Evolutionary conservation across 257 asterid species (phyloP).

Genomic region (Coffea eugenioides): DNA sequence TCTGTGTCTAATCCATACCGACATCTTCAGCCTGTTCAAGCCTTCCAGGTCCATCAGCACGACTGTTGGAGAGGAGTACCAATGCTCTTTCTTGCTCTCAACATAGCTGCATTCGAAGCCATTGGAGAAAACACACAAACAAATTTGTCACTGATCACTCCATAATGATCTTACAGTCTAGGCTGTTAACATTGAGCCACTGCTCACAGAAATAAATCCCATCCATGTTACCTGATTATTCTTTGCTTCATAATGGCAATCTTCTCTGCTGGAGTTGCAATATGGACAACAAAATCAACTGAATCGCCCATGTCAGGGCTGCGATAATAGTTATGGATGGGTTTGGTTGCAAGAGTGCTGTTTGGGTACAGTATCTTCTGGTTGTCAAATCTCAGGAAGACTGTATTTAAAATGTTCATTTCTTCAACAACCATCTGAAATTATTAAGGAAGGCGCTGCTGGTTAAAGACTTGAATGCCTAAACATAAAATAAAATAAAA

Average conservation of each 20-base stretch:
- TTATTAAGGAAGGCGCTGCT: not conserved
- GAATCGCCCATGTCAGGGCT: constrained; percentile 31
- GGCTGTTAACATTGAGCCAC: not conserved
- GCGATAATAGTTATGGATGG: constrained; percentile 26
- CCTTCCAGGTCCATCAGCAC: constrained; percentile 60
- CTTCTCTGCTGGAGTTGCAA: constrained; percentile 32
- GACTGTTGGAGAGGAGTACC: constrained; percentile 68
- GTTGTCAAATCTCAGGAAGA: constrained; percentile 24
- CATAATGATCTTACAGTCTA: not conserved
- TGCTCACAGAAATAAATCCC: not conserved
- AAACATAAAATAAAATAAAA: not conserved
- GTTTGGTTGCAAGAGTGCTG: constrained; percentile 23
- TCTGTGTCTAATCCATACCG: constrained; percentile 81
- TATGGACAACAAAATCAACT: constrained; percentile 23
- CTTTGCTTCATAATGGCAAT: constrained; percentile 25
- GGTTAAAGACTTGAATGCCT: not conserved
- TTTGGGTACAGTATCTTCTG: constrained; percentile 24
- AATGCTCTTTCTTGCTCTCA: constrained; percentile 71
- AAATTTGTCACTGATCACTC: not conserved
- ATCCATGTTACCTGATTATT: constrained; percentile 12
- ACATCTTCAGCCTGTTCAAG: constrained; percentile 42
- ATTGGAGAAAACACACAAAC: not conserved
- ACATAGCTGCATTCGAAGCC: constrained; percentile 40
- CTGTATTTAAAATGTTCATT: constrained; percentile 72
- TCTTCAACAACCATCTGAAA: constrained; percentile 87